Conservation (phyloP, 2,329 filamentous ascomycete species). For the Neoarthrinium moseri region DNA sequence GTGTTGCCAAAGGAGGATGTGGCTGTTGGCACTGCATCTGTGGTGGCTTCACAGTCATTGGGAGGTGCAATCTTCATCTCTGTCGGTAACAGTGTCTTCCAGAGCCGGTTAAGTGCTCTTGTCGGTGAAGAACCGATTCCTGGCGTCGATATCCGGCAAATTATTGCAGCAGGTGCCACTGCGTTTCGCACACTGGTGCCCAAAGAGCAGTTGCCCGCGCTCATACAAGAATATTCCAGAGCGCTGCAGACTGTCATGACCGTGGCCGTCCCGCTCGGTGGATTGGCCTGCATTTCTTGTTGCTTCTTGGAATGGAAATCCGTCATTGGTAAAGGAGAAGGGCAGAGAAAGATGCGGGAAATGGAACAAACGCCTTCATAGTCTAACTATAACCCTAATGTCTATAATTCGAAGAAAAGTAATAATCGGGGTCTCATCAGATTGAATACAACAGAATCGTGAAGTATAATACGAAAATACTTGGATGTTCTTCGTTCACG, state of each 20-base stretch:
- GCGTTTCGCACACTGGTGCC: slow-evolving; percentile 22
- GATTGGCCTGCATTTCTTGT: slow-evolving; percentile 18
- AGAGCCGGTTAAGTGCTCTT: slow-evolving; percentile 28
- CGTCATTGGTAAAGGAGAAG: slow-evolving; percentile 12
- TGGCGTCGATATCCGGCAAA: slow-evolving; percentile 15
- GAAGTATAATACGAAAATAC: too few relatives aligned
- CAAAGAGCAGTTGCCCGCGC: slow-evolving; percentile 11
- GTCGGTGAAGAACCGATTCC: slow-evolving; percentile 13
- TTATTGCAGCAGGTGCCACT: slow-evolving; percentile 21
- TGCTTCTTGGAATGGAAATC: slow-evolving; percentile 23
- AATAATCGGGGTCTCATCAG: too few relatives aligned
- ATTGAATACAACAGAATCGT: too few relatives aligned
- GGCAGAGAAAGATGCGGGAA: too few relatives aligned
- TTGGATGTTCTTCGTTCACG: too few relatives aligned
- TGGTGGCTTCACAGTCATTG: slow-evolving; percentile 41
- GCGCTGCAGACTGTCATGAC: slow-evolving; percentile 21
- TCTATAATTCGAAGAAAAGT: too few relatives aligned
- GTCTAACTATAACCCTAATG: too few relatives aligned
- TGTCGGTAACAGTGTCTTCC: slow-evolving; percentile 41
- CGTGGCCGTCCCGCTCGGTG: slow-evolving; percentile 18
- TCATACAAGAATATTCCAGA: slow-evolving; percentile 15
- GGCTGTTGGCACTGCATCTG: slow-evolving; percentile 38
- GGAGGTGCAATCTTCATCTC: slow-evolving; percentile 47
- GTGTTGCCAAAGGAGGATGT: slow-evolving; percentile 36
- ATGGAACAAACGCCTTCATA: background rate